Evolutionary conservation across 257 asterid species (phyloP).

Genomic region (Forsythia suspensa): DNA sequence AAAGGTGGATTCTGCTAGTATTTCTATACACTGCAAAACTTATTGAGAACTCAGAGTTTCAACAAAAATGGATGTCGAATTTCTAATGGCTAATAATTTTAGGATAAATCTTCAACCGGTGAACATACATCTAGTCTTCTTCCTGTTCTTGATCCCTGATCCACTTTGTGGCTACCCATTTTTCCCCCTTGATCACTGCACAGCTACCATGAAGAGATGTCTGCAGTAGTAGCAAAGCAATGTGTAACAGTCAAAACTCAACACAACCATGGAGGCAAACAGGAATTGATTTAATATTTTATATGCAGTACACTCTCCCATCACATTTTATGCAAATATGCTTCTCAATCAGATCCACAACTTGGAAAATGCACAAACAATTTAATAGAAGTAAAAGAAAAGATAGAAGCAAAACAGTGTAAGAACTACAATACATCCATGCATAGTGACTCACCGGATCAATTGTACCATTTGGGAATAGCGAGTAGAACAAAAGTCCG

Average conservation of each 20-base stretch:
- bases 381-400: slow-evolving; percentile 5
- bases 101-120: slow-evolving; percentile 2
- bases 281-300: neutral
- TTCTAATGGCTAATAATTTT: neutral
- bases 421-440: slow-evolving; percentile 1
- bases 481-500: slow-evolving; percentile 87
- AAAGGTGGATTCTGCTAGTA: neutral
- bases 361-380: too few species aligned
- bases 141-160: slow-evolving; percentile 66
- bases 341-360: too few species aligned
- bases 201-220: slow-evolving; percentile 94
- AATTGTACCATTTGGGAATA: slow-evolving; percentile 79
- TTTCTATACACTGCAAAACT: slow-evolving; percentile 32
- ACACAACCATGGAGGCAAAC: neutral
- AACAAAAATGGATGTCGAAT: slow-evolving; percentile 24
- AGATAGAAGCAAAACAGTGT: neutral
- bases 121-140: slow-evolving; percentile 26
- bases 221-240: slow-evolving; percentile 37
- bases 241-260: neutral
- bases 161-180: slow-evolving; percentile 99
- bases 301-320: too few species aligned
- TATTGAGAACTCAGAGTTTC: neutral
- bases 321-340: too few species aligned
- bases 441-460: slow-evolving; percentile 62
- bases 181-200: slow-evolving; percentile 80